Base-by-base conservation (phyloP, 2,329 filamentous ascomycete species). In the Ilyonectria destructans region DNA sequence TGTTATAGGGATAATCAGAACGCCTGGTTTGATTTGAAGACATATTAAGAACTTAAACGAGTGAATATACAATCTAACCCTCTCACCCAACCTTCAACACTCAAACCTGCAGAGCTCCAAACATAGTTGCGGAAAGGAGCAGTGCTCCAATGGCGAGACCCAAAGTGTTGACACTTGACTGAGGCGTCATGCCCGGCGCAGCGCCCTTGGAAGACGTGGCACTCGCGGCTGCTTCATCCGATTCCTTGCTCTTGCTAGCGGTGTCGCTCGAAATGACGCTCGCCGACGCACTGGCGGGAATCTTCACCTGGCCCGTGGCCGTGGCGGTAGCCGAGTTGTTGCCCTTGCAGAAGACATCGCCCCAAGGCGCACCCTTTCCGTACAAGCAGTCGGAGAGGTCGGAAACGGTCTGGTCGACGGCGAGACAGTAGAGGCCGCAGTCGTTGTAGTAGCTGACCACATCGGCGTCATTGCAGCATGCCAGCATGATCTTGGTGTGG, bases 381-480 rank as follows among this genome's bases (percentile, higher is more conserved):
- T 75, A 78, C 10, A 86, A 74, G 69, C 85, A 87, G 31, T 71
- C 58, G 21, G 71, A 68, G 26, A 78, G 69, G 62, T 77, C 74
- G 49, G 69, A 67, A 49, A 75, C 71, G 52, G 63, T 75, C 71
- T 78, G 66, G 46, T 56, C 75, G 9, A 69, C 62, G 54, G 76
- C 75, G 49, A 74, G 81, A 75, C 85, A 87, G 82, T 86, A 87
- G 61, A 86, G 73, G 35, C 82, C 83, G 78, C 85, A 87, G 74
- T 82, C 78, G 75, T 81, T 74, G 71, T 83, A 79, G 81, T 86
- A 86, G 68, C 79, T 78, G 46, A 82, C 74, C 31, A 86, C 78
- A 17, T 80, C 75, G 55, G 84, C 82, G n/a, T 77, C 68, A 21
- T 79, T 77, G 79, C 85, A 87, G 82, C 85, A 87, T 21, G 76